A percentile compares a stretch with the other conserved stretches of the same genome.
Conservation (phyloP, 225 moss, liverwort and hornwort species). For the Bryoerythrophyllum caledonicum region DNA sequence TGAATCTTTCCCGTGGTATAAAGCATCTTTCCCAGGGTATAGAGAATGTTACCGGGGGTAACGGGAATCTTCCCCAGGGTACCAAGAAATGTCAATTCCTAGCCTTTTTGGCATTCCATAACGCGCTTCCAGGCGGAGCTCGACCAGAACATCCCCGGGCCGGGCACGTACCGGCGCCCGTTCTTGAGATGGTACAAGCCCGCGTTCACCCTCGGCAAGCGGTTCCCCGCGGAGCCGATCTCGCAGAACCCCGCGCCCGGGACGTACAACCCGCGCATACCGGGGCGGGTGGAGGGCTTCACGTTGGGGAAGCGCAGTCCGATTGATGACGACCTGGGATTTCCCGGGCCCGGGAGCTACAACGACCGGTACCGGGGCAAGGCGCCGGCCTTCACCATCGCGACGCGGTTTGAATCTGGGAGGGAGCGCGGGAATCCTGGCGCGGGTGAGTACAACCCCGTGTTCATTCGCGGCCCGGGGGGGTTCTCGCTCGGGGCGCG, state of each 20-base stretch:
- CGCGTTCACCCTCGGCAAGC: conserved; percentile 34
- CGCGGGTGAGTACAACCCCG: conserved; percentile 41
- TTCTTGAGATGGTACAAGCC: conserved; percentile 35
- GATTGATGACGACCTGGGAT: neutral
- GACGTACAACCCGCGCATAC: conserved; percentile 32
- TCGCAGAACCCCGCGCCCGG: conserved; percentile 32
- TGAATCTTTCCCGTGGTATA: too few species aligned
- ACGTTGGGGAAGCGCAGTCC: conserved; percentile 22
- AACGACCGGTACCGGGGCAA: conserved; percentile 23
- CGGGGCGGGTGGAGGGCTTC: conserved; percentile 39
- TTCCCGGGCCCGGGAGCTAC: conserved; percentile 44
- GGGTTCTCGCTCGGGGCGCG: conserved; percentile 31
- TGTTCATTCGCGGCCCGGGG: conserved; percentile 27
- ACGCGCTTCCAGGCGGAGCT: conserved; percentile 29
- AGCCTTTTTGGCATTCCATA: too few species aligned
- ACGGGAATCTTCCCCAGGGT: too few species aligned
- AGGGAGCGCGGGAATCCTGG: neutral
- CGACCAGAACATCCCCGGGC: conserved; percentile 37
- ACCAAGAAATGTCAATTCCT: too few species aligned
- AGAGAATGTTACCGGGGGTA: too few species aligned
- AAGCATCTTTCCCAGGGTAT: too few species aligned
- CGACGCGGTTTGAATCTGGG: conserved; percentile 17
- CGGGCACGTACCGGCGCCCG: conserved; percentile 32
- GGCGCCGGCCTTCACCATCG: conserved; percentile 33
- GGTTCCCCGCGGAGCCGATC: conserved; percentile 14